Base-by-base conservation (phyloP, 305 asterid genomes). In the Fraxinus greggii region DNA sequence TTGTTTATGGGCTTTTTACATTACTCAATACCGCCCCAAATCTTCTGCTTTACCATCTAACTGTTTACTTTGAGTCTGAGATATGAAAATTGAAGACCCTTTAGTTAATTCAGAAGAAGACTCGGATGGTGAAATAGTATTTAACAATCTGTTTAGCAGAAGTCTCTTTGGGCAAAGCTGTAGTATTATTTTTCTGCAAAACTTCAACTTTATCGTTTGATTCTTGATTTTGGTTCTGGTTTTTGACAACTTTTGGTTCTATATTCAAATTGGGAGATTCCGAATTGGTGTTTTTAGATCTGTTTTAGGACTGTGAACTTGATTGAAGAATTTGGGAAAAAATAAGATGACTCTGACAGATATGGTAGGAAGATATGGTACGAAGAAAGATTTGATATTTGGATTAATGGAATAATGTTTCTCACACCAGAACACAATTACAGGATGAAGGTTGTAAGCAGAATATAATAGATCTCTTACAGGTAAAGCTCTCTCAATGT, bases 261-360 rank as follows among this genome's bases (percentile, higher is more conserved):
- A 26, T 59, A 32, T 42, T 63, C 59, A 59, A 63, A 70, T 6
- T 24, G 33, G 83, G 84, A 4, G 78, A 79, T n/a, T 24, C 51
- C 74, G 51, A 33, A 26, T 78, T 3, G 13, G 38, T 10, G 70
- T 3, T 72, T 72, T 38, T 89, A 84, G 92, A 88, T 85, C 87
- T 88, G 83, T 91, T 87, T 84, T 86, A 26, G 82, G 36, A 89
- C 17, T 63, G 82, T 76, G 79, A 82, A 86, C n/a, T 9, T 84
- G 80, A 0, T 26, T 0, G 91, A 84, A 6, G 91, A 84, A 48
- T 87, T 90, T 0, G 95, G 89, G 81, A 91, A 90, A 35, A 92
- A 86, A 78, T n/a, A n/a, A n/a, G n/a, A n/a, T n/a, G n/a, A n/a
- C n/a, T n/a, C n/a, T n/a, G n/a, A n/a, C n/a, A n/a, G n/a, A n/a